A percentile compares a stretch with the other conserved stretches of the same genome.
Evolutionary conservation across 768 basidiomycete genomes (phyloP).

Genomic region (Russula olivacea): DNA sequence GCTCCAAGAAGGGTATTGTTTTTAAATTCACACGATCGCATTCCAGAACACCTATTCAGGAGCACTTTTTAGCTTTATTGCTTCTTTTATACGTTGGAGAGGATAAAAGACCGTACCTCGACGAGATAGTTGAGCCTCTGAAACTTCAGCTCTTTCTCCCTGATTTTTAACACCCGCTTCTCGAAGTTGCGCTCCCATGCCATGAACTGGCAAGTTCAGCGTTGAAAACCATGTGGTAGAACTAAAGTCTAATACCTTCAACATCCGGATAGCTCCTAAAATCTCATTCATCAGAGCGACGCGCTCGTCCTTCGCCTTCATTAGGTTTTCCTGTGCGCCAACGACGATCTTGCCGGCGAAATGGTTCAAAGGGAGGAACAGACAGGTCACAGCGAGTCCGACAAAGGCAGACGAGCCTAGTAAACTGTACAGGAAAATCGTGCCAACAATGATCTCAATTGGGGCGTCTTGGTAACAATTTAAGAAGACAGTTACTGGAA

Average conservation of each 20-base stretch:
- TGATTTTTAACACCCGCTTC: conserved; percentile 59
- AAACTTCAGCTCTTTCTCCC: conserved; percentile 76
- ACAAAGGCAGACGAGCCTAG: conserved; percentile 75
- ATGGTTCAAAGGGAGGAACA: conserved; percentile 70
- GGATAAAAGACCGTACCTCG: conserved; percentile 43
- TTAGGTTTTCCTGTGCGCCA: conserved; percentile 72
- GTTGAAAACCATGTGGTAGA: background rate
- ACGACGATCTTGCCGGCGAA: conserved; percentile 76
- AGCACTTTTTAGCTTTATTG: conserved; percentile 3
- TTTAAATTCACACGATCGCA: conserved; percentile 43
- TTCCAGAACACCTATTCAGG: conserved; percentile 39
- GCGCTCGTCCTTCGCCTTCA: conserved; percentile 89
- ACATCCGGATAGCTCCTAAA: conserved; percentile 84
- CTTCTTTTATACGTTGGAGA: background rate
- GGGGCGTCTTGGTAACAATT: conserved; percentile 55
- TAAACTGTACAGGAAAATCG: conserved; percentile 68
- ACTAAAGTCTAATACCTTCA: conserved; percentile 44
- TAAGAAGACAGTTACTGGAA: background rate
- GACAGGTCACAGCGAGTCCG: conserved; percentile 69
- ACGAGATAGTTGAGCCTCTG: conserved; percentile 84
- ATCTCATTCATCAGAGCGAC: conserved; percentile 93
- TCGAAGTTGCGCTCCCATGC: conserved; percentile 93
- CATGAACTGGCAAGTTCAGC: conserved; percentile 62
- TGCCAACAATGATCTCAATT: conserved; percentile 70
- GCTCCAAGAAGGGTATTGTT: background rate